These are phyloP conservation scores for Dactylonectria macrodidyma DNA, from an alignment of 2,329 filamentous ascomycete genomes.

Conservation along the genomic window DNA sequence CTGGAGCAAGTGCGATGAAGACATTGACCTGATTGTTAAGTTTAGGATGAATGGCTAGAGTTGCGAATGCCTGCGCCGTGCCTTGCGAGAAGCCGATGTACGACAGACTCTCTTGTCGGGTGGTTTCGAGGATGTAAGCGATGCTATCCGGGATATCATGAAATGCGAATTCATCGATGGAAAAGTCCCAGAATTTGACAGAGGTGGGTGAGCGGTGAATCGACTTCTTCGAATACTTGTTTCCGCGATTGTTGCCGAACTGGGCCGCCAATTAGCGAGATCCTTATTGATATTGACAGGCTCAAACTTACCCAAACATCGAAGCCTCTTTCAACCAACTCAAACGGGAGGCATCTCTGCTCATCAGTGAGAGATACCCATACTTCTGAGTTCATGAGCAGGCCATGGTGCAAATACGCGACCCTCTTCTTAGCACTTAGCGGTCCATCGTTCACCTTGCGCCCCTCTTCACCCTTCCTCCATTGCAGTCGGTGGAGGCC, in stretches of 20 bases:
- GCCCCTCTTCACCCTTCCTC: conserved; percentile 84
- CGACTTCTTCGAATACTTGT: conserved; percentile 99
- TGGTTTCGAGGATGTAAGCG: conserved; percentile 88
- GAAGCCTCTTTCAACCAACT: conserved; percentile 90
- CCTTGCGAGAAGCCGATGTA: conserved; percentile 99
- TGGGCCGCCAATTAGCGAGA: conserved; percentile 54
- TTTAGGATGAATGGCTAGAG: conserved; percentile 90
- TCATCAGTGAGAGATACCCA: conserved; percentile 95
- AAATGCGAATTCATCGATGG: conserved; percentile 98
- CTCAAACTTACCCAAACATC: conserved; percentile 85
- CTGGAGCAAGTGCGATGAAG: conserved; percentile 95
- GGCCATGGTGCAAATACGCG: conserved; percentile 93
- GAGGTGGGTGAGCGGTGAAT: conserved; percentile 82
- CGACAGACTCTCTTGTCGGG: conserved; percentile 85
- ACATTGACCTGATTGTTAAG: conserved; percentile 95
- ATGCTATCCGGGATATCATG: conserved; percentile 98
- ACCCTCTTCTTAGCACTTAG: conserved; percentile 84
- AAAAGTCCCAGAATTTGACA: conserved; percentile 94
- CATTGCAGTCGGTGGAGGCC: conserved; percentile 91
- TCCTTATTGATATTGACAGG: background rate
- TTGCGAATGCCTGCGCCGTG: conserved; percentile 96
- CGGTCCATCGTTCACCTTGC: conserved; percentile 80
- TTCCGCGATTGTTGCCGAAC: conserved; percentile 97
- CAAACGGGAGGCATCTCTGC: conserved; percentile 88
- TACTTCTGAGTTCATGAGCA: conserved; percentile 99